These are phyloP conservation scores for Globisporangium nodosum DNA, from an alignment of 352 stramenopile genomes.

Conservation along the genomic window DNA sequence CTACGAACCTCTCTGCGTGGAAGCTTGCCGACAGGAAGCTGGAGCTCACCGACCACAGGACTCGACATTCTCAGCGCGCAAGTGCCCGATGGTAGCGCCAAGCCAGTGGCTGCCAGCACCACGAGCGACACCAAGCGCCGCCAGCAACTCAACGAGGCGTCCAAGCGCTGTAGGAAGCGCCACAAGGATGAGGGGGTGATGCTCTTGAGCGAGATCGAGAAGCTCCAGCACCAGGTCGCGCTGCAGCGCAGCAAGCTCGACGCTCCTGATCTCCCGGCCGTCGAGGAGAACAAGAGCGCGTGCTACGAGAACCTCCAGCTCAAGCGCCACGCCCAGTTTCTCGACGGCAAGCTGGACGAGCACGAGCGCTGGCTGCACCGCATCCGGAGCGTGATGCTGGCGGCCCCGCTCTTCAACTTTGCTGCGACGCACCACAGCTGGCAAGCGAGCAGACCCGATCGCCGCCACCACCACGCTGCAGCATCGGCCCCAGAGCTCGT, in stretches of 20 bases:
- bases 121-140: not conserved
- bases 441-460: not conserved
- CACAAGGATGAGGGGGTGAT: conserved; percentile 40
- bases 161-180: conserved; percentile 33
- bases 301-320: not conserved
- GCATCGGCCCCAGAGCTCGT: not conserved
- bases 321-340: not conserved
- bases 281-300: not conserved
- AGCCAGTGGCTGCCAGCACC: not conserved
- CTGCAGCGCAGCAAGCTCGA: not conserved
- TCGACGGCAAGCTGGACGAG: not conserved
- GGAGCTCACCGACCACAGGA: not conserved
- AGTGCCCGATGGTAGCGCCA: not conserved
- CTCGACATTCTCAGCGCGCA: not conserved
- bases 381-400: not conserved
- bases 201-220: conserved; percentile 24
- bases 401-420: not conserved
- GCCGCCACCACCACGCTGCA: too few species aligned
- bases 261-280: not conserved
- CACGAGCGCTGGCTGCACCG: not conserved
- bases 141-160: conserved; percentile 16
- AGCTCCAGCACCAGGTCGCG: not conserved
- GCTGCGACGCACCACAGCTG: not conserved
- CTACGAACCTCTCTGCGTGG: not conserved
- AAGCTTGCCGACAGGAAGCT: not conserved